Percentiles rank a stretch among this genome's conserved stretches.
Evolutionary conservation across 305 asterid species (phyloP).

Genomic region (Solanum hybrid): DNA sequence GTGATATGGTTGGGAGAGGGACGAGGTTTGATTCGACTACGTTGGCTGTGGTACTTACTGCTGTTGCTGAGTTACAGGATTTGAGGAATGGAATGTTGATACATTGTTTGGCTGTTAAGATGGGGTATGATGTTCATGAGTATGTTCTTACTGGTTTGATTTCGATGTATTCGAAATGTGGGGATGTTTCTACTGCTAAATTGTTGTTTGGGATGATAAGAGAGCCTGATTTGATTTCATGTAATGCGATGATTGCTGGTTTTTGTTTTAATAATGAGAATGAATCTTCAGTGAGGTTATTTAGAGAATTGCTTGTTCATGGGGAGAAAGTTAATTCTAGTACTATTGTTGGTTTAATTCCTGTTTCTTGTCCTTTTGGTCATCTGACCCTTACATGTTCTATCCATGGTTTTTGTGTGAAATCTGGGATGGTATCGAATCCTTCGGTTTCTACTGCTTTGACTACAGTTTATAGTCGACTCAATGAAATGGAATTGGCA

Average conservation of each 20-base stretch:
- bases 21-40: slow-evolving; percentile 48
- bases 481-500: slow-evolving; percentile 55
- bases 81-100: slow-evolving; percentile 56
- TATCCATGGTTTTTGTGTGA: slow-evolving; percentile 56
- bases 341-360: slow-evolving; percentile 61
- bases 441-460: slow-evolving; percentile 68
- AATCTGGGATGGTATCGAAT: slow-evolving; percentile 31
- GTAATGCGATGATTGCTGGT: slow-evolving; percentile 65
- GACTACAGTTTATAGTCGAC: slow-evolving; percentile 55
- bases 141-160: slow-evolving; percentile 62
- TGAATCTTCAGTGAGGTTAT: slow-evolving; percentile 39
- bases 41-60: slow-evolving; percentile 54
- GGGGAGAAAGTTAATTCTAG: slow-evolving; percentile 46
- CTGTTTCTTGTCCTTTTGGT: slow-evolving; percentile 63
- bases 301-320: slow-evolving; percentile 40
- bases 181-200: slow-evolving; percentile 47
- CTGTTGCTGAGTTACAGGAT: slow-evolving; percentile 62
- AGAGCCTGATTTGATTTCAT: slow-evolving; percentile 52
- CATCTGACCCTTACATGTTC: slow-evolving; percentile 38
- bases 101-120: slow-evolving; percentile 60
- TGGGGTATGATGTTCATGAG: slow-evolving; percentile 45
- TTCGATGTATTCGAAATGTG: slow-evolving; percentile 60
- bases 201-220: slow-evolving; percentile 40
- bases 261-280: slow-evolving; percentile 38
- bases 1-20: slow-evolving; percentile 37